Evolutionary conservation across 768 basidiomycete genomes (phyloP), one percentile per base, ranked within the genome.

Genomic region (Neoboletus brunneissimus): DNA sequence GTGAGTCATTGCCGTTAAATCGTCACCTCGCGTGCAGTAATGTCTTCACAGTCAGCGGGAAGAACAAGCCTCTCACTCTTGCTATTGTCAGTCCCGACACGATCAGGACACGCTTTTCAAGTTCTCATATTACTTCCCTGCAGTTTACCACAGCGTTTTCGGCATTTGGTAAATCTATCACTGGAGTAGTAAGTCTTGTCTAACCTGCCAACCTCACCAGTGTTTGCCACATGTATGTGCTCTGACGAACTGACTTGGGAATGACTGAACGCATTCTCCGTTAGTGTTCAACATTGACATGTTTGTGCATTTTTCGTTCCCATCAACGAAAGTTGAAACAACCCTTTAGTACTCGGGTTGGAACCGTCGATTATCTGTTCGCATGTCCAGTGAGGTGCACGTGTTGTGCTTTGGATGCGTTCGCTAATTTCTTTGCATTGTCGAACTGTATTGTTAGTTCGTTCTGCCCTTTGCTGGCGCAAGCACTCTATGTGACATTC

Each of bases 21-120:
- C 38, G 1, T 15, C 12, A 4, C 12, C 11, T 37, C 15, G 5
- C 44, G 12, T 4, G 15, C 4, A 32, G 0, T 51, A 4, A 44
- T 18, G 8, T 27, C 22, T 42, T 16, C 16, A n/a, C 20, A 64
- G 63, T 64, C 16, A 64, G 62, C 15, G 58, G 51, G 29, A 60
- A 55, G 10, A 64, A 64, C 16, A 64, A 57, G 23, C 12, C 1
- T 18, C 4, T 64, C 5, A 64, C 62, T 9, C 12, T 55, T 11
- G 9, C 8, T 5, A 31, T 64, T 5, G 62, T 64, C 32, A 51
- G 63, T 61, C 13, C 34, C 8, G 4, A 40, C 23, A 15, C 23
- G 25, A 18, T 29, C n/a, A 16, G 10, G n/a, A 29, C 8, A 6
- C 11, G 16, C 18, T 5, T 31, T 42, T 44, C 37, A 20, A 9